Evolutionary conservation across 2,329 filamentous ascomycete species (phyloP).

Genomic region (Paracamarosporium sp.): DNA sequence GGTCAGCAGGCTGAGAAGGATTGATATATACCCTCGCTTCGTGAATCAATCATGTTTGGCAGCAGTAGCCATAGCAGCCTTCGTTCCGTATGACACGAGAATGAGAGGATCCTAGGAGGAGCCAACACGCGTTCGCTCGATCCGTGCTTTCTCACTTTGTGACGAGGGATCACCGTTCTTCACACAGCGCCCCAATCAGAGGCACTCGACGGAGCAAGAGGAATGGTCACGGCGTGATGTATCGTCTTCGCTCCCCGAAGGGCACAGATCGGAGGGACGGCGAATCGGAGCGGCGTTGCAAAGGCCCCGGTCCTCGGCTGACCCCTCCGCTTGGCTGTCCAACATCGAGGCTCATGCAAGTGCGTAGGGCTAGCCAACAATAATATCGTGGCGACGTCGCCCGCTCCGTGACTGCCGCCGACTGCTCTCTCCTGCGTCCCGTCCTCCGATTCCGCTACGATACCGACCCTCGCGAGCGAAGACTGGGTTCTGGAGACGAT

Average conservation of each 20-base stretch:
- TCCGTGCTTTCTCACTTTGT: no score
- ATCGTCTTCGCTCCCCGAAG: not conserved
- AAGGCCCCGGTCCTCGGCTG: not conserved
- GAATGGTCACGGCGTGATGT: not conserved
- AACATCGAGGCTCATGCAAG: not conserved
- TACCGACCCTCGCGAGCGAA: not conserved
- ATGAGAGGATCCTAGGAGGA: no score
- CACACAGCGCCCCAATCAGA: not conserved
- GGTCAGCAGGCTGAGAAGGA: not conserved
- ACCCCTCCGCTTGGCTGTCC: not conserved
- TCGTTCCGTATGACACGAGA: not conserved
- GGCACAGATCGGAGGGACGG: not conserved
- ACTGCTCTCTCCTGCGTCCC: not conserved
- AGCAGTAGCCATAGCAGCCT: not conserved
- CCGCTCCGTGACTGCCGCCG: not conserved
- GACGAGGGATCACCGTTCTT: not conserved
- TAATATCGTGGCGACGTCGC: not conserved
- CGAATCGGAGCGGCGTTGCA: not conserved
- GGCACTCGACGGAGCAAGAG: not conserved
- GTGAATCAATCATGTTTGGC: not conserved
- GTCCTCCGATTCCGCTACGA: not conserved
- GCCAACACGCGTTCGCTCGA: no score
- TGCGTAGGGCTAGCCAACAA: not conserved
- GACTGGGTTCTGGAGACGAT: not conserved
- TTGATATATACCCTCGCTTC: conserved; percentile 1